Conservation (phyloP, 129 eudicot species). For the Artemisia tridentata region DNA sequence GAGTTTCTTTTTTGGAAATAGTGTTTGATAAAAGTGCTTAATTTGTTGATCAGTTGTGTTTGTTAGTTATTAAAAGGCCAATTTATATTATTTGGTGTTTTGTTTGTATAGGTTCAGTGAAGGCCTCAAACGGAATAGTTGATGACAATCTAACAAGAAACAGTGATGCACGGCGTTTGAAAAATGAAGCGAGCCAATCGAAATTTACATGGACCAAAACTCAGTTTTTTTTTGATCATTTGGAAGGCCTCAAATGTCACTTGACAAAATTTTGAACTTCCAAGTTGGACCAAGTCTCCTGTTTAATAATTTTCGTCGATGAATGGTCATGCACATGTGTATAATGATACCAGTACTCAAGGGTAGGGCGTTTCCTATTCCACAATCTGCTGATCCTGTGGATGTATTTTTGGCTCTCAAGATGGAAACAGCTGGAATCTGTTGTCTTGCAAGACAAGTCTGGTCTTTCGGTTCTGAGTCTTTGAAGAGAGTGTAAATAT, state of each 20-base stretch:
- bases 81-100: slow-evolving; percentile 11
- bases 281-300: neutral
- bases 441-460: slow-evolving; percentile 15
- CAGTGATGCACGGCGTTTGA: neutral
- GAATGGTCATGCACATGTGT: no score
- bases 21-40: neutral
- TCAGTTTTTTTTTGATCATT: neutral
- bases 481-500: slow-evolving; percentile 9
- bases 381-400: neutral
- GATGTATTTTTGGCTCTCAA: slow-evolving; percentile 14
- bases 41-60: slow-evolving; percentile 5
- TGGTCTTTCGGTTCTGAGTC: neutral
- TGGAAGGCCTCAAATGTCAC: neutral
- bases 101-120: slow-evolving; percentile 35
- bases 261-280: neutral
- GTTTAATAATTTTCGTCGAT: neutral
- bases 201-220: neutral
- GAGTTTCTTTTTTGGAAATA: no score
- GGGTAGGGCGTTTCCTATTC: no score
- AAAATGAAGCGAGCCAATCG: neutral
- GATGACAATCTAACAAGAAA: slow-evolving; percentile 4
- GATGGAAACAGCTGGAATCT: slow-evolving; percentile 9
- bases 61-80: no score
- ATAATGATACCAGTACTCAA: no score
- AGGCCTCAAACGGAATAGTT: slow-evolving; percentile 33